phyloP scores from a whole-genome alignment of 2,329 filamentous ascomycete genomes.

The Diplodia mutila region DNA sequence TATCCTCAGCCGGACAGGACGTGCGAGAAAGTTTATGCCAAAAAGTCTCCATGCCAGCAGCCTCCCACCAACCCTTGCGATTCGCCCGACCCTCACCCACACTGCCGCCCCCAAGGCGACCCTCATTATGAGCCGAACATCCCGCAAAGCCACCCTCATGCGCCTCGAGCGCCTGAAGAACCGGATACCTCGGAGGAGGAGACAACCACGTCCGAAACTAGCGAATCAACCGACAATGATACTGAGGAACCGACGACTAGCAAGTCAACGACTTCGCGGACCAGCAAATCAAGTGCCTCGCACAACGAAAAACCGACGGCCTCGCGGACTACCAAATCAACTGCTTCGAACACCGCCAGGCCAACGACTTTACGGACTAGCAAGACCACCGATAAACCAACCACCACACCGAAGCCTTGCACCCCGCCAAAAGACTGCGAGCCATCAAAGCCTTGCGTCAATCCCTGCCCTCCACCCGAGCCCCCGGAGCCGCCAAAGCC shows the following conservation, averaged over 20 bases:
- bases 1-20: background rate
- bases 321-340: background rate
- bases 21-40: slow-evolving; percentile 2
- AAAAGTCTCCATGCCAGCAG: background rate
- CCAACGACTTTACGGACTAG: background rate
- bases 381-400: background rate
- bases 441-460: background rate
- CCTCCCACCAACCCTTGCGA: background rate
- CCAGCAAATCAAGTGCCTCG: no score
- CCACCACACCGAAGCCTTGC: background rate
- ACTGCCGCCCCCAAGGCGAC: background rate
- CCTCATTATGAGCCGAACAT: background rate
- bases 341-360: background rate
- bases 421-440: background rate
- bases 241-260: no score
- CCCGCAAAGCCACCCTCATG: background rate
- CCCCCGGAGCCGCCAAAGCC: background rate
- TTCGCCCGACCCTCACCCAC: background rate
- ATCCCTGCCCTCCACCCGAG: background rate
- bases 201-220: no score
- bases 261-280: no score
- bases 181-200: no score
- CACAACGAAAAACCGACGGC: no score
- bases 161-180: background rate
- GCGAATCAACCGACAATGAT: no score